Percentiles rank a stretch among this genome's conserved stretches.
phyloP scores from a whole-genome alignment of 139 green algal species.

The Yamagishiella unicocca region DNA sequence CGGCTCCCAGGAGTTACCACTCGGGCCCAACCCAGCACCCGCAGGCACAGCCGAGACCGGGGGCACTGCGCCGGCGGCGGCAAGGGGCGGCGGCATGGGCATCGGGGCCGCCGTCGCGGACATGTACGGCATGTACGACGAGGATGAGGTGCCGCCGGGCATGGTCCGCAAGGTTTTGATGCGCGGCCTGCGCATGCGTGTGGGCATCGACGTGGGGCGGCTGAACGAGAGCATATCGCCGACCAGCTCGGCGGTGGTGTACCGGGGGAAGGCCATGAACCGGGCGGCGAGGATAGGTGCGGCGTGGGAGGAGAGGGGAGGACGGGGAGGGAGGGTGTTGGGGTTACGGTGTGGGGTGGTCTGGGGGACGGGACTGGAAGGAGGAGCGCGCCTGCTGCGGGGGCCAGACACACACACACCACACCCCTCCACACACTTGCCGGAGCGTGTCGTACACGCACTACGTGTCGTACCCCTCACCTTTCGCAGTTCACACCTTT shows the following conservation, averaged over 20 bases:
- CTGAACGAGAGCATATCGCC: slow-evolving; percentile 14
- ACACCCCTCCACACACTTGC: too few relatives aligned
- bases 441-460: too few relatives aligned
- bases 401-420: too few relatives aligned
- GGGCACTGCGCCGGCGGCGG: background rate
- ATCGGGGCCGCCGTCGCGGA: slow-evolving; percentile 12
- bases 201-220: slow-evolving; percentile 40
- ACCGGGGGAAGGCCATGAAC: slow-evolving; percentile 47
- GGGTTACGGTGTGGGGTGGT: background rate
- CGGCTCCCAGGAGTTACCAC: too few relatives aligned
- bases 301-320: background rate
- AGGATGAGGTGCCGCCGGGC: slow-evolving; percentile 33
- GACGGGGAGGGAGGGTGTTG: background rate
- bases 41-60: background rate
- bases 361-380: background rate
- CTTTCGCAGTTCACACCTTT: too few relatives aligned
- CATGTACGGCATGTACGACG: slow-evolving; percentile 34
- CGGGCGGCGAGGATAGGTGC: slow-evolving; percentile 40
- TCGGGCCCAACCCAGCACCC: too few relatives aligned
- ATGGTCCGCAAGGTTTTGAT: slow-evolving; percentile 34
- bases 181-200: slow-evolving; percentile 41
- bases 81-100: background rate
- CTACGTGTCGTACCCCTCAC: too few relatives aligned
- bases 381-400: too few relatives aligned
- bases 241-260: slow-evolving; percentile 15